Percentiles rank a stretch among this genome's conserved stretches.
These are phyloP conservation scores for Corymbia calophylla DNA, from an alignment of 441 rosid species.

Conservation along the genomic window DNA sequence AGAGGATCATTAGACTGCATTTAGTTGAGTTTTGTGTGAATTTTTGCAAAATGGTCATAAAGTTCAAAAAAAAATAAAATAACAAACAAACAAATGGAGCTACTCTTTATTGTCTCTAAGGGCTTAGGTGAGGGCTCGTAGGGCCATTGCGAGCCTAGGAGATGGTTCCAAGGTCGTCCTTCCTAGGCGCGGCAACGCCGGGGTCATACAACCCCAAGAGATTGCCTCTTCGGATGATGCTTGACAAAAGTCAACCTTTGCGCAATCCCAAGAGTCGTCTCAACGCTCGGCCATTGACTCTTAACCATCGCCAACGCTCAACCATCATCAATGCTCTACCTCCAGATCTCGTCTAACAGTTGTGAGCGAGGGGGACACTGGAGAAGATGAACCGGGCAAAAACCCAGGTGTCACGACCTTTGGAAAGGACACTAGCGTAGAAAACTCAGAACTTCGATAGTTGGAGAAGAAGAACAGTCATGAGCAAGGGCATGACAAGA, in stretches of 20 bases:
- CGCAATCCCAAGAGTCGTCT: neutral
- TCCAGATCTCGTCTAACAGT: neutral
- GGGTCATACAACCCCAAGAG: neutral
- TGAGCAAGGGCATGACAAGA: neutral
- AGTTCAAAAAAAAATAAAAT: neutral
- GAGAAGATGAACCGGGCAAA: neutral
- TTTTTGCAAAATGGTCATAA: neutral
- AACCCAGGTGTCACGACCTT: neutral
- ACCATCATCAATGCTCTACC: neutral
- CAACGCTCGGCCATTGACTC: neutral
- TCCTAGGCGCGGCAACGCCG: neutral
- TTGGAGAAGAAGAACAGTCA: neutral
- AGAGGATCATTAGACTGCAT: neutral
- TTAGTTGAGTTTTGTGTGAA: neutral
- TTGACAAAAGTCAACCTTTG: neutral
- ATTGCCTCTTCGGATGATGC: neutral
- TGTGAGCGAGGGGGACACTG: neutral
- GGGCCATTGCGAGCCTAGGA: neutral
- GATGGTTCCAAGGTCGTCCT: neutral
- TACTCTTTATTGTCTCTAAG: neutral
- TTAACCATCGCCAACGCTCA: neutral
- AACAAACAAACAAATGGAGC: neutral
- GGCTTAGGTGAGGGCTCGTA: rapidly evolving
- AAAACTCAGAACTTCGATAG: neutral
- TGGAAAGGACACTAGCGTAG: neutral